phyloP scores from a whole-genome alignment of 495 filamentous ascomycete species.

The Chaetomidium leptoderma region DNA sequence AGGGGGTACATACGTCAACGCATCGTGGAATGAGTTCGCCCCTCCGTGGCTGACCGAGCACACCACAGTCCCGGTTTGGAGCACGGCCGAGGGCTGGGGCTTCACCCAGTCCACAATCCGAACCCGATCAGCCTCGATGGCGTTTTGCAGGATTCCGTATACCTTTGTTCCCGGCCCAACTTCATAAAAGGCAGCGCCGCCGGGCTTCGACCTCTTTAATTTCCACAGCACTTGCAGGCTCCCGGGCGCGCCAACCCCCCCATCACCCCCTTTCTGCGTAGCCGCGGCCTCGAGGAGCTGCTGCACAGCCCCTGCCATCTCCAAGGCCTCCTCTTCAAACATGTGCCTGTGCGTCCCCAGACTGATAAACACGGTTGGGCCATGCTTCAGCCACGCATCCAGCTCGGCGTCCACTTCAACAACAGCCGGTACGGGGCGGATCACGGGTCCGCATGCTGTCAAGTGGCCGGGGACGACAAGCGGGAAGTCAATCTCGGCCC shows the following conservation, averaged over 20 bases:
- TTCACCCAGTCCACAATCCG: conserved; percentile 36
- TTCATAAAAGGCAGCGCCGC: conserved; percentile 1
- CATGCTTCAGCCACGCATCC: conserved; percentile 29
- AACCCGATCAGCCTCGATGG: conserved; percentile 24
- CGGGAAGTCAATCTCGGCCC: conserved; percentile 30
- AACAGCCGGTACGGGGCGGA: conserved; percentile 34
- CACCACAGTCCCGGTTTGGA: conserved; percentile 31
- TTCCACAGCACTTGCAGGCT: conserved; percentile 44
- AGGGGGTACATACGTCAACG: conserved; percentile 28
- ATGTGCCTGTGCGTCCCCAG: conserved; percentile 29
- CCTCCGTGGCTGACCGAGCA: conserved; percentile 42
- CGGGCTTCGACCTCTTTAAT: conserved; percentile 13
- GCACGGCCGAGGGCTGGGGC: conserved; percentile 31
- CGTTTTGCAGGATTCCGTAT: neutral
- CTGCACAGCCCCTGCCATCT: conserved; percentile 31
- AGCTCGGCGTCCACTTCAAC: conserved; percentile 31
- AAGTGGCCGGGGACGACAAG: conserved; percentile 38
- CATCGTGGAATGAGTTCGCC: conserved; percentile 41
- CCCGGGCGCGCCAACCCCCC: neutral
- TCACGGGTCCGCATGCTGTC: conserved; percentile 46
- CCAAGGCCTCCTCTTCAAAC: conserved; percentile 10
- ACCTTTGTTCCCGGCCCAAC: conserved; percentile 12
- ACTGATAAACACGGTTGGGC: conserved; percentile 38
- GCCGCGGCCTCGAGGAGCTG: conserved; percentile 21
- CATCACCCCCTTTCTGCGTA: neutral